Percentiles rank a stretch among this genome's conserved stretches.
These are phyloP conservation scores for Heimioporus retisporus DNA, from an alignment of 1,284 basidiomycete species.

Conservation along the genomic window DNA sequence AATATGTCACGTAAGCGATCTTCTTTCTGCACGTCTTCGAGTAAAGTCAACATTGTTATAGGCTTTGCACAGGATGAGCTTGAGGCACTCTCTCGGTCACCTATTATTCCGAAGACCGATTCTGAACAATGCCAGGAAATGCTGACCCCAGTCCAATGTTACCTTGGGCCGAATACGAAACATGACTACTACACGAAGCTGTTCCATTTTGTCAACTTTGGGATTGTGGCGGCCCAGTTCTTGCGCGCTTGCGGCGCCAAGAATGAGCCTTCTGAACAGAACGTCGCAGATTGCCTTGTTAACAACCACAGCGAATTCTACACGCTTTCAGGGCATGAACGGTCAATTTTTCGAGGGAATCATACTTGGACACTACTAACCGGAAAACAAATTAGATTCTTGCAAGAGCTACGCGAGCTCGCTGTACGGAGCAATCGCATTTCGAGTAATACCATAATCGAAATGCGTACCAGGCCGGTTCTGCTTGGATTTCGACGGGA, in stretches of 20 bases:
- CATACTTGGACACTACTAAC: neutral
- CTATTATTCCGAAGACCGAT: neutral
- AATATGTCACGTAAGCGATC: neutral
- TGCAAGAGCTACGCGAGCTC: neutral
- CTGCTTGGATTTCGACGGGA: neutral
- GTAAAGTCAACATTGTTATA: neutral
- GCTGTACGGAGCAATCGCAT: neutral
- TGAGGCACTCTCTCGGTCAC: neutral
- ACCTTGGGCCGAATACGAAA: neutral
- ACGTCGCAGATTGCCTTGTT: conserved; percentile 64
- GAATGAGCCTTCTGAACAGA: conserved; percentile 87
- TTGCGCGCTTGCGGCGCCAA: conserved; percentile 88
- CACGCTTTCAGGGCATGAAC: neutral
- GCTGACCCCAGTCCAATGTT: neutral
- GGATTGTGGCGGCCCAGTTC: conserved; percentile 82
- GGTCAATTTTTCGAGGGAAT: neutral
- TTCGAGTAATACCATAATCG: neutral
- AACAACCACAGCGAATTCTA: neutral
- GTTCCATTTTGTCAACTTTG: conserved; percentile 83
- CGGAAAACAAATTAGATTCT: neutral
- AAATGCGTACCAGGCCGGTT: neutral
- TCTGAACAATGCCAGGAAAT: neutral
- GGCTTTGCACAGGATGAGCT: neutral
- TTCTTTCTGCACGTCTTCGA: too few relatives aligned
- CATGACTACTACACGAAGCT: neutral